Conservation (phyloP, 306 rosid genomes). For the Alnus rubra region DNA sequence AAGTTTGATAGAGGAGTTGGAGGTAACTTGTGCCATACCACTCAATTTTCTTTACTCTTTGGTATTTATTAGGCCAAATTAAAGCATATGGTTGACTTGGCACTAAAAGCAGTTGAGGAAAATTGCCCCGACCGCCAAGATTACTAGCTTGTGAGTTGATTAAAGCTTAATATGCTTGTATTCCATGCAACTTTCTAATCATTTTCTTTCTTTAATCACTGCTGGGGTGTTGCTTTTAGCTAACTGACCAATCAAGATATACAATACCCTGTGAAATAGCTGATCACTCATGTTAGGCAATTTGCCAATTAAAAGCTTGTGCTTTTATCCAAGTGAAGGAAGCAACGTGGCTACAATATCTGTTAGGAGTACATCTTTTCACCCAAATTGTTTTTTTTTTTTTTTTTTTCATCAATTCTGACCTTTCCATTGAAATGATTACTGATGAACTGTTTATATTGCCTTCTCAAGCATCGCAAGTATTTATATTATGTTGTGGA, state of each 20-base stretch:
- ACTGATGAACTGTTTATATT: too few relatives aligned
- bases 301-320: not conserved
- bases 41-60: constrained; percentile 11
- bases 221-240: constrained; percentile 40
- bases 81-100: constrained; percentile 5
- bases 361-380: constrained; percentile 20
- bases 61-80: not conserved
- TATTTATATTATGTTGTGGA: too few relatives aligned
- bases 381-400: constrained; percentile 22
- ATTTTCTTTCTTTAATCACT: constrained; percentile 37
- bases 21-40: constrained; percentile 5
- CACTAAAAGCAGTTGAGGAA: constrained; percentile 32
- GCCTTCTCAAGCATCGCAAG: too few relatives aligned
- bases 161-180: constrained; percentile 47
- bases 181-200: constrained; percentile 46
- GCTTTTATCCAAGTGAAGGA: constrained; percentile 13
- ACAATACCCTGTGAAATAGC: constrained; percentile 28
- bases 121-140: constrained; percentile 42
- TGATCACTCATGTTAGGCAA: too few relatives aligned
- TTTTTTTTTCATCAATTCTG: not conserved
- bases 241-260: constrained; percentile 34
- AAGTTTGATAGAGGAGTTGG: constrained; percentile 8
- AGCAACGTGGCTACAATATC: constrained; percentile 30
- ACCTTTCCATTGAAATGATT: constrained; percentile 10
- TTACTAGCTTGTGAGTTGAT: constrained; percentile 40